Evolutionary conservation across 2,329 filamentous ascomycete genomes (phyloP).

Genomic region (Xylaria sp.): DNA sequence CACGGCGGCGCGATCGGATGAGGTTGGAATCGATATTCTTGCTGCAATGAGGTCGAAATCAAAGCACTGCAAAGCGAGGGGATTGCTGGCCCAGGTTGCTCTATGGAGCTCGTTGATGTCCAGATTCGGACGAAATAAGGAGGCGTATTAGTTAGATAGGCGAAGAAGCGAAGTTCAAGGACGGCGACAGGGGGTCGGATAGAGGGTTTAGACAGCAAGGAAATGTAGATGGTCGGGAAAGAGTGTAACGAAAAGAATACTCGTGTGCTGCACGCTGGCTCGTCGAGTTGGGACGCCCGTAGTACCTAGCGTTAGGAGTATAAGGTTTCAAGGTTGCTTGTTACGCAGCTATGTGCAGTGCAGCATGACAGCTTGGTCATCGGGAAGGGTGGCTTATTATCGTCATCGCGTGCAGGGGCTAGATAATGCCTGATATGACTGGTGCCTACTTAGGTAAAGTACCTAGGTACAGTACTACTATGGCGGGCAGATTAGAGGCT

Average conservation of each 20-base stretch:
- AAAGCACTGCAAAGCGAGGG: neutral
- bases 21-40: neutral
- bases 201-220: constrained; percentile 20
- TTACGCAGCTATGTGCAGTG: neutral
- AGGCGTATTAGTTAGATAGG: neutral
- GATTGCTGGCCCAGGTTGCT: constrained; percentile 1
- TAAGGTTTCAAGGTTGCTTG: constrained; percentile 6
- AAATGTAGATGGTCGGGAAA: neutral
- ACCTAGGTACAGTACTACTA: too few species aligned
- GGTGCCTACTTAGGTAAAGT: too few species aligned
- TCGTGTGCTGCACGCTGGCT: neutral
- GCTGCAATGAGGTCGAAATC: neutral
- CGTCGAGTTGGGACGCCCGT: too few species aligned
- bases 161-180: constrained; percentile 19
- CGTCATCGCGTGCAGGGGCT: constrained; percentile 33
- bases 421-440: neutral
- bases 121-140: neutral
- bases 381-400: constrained; percentile 27
- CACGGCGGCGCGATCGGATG: constrained; percentile 1
- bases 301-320: neutral
- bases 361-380: constrained; percentile 2
- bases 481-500: too few species aligned
- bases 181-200: constrained; percentile 9
- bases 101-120: constrained; percentile 11
- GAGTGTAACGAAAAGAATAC: neutral